Conservation (phyloP, 352 stramenopile species). For the Pythium phragmiticola region DNA sequence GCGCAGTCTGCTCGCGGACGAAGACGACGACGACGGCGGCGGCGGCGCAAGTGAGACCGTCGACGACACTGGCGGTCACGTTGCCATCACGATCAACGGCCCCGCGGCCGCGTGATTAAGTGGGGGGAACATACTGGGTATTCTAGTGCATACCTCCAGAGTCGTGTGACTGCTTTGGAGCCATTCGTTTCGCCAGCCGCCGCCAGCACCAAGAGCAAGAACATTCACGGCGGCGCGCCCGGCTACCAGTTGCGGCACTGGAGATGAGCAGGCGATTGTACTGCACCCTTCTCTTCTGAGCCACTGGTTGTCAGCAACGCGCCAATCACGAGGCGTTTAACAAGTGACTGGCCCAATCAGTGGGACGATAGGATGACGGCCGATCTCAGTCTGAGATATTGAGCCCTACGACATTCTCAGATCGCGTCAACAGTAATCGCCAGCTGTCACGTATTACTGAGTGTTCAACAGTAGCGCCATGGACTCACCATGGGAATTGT, state of each 20-base stretch:
- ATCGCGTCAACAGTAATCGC: neutral
- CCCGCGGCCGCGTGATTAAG: constrained; percentile 5
- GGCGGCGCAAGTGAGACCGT: neutral
- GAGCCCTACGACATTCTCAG: neutral
- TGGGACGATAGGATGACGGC: too few species aligned
- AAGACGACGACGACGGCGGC: constrained; percentile 4
- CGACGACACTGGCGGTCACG: constrained; percentile 1
- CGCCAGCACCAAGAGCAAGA: too few species aligned
- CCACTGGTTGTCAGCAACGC: neutral
- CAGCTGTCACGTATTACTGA: neutral
- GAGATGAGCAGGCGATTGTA: neutral
- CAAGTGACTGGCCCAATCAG: neutral
- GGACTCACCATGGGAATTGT: too few species aligned
- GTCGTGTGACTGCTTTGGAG: too few species aligned
- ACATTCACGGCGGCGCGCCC: neutral
- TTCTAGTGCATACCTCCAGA: neutral
- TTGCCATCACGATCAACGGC: constrained; percentile 11
- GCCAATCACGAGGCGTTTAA: neutral
- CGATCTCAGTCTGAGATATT: too few species aligned
- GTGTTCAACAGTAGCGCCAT: too few species aligned
- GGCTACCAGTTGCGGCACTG: neutral
- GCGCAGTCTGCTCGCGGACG: constrained; percentile 16
- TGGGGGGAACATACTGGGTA: too few species aligned
- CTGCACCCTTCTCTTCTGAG: too few species aligned
- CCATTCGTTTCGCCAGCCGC: too few species aligned